Evolutionary conservation across 78 protist species (phyloP).

Genomic region (Pelomyxa schiedti): DNA sequence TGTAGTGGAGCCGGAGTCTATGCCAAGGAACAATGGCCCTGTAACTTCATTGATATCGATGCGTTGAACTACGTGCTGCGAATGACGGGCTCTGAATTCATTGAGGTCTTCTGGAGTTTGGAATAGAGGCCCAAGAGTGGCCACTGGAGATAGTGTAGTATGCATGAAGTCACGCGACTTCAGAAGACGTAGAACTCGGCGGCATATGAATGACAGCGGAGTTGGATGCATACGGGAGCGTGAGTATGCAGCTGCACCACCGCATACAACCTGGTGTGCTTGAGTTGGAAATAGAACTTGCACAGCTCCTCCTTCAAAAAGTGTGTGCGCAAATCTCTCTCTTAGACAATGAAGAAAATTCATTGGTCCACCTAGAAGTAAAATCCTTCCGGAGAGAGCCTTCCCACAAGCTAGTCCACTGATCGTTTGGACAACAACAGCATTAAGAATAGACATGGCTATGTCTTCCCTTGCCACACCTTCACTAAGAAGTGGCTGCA

Average conservation of each 20-base stretch:
- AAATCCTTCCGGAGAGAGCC: neutral
- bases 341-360: neutral
- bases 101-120: neutral
- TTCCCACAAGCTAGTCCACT: neutral
- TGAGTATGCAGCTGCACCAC: too few relatives aligned
- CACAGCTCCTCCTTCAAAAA: too few relatives aligned
- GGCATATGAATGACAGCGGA: too few relatives aligned
- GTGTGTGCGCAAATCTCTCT: too few relatives aligned
- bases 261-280: too few relatives aligned
- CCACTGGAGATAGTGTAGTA: too few relatives aligned
- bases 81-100: neutral
- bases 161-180: too few relatives aligned
- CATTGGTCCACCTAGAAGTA: neutral
- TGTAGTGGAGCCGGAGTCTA: neutral
- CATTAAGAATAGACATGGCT: neutral
- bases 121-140: neutral
- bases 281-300: too few relatives aligned
- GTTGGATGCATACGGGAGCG: too few relatives aligned
- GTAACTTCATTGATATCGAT: neutral
- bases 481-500: neutral
- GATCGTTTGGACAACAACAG: neutral
- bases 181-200: too few relatives aligned
- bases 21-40: neutral
- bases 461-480: neutral
- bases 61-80: neutral